phyloP scores from a whole-genome alignment of 352 stramenopile species.

The Saprolegnia diclina region DNA sequence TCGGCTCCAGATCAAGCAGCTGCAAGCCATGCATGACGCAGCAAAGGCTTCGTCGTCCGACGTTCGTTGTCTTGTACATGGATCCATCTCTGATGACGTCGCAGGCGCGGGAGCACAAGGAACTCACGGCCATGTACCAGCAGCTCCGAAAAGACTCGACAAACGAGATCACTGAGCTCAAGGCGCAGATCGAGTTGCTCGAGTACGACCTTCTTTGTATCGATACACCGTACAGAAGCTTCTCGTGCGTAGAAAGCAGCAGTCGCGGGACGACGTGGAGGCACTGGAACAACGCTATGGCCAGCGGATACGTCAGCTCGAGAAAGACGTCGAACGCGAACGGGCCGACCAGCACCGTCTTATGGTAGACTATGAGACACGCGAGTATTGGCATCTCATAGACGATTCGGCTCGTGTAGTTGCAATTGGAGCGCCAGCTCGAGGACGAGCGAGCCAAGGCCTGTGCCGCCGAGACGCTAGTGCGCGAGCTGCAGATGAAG shows the following conservation, averaged over 20 bases:
- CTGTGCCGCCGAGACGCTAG: constrained; percentile 31
- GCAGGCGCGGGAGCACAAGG: constrained; percentile 50
- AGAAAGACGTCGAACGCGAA: constrained; percentile 10
- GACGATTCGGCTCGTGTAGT: constrained; percentile 1
- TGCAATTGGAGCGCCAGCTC: constrained; percentile 7
- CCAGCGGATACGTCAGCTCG: constrained; percentile 23
- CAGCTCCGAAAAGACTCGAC: constrained; percentile 55
- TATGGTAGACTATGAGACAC: constrained; percentile 1
- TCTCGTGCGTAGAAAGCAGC: not conserved
- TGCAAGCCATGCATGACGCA: constrained; percentile 7
- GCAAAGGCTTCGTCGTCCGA: constrained; percentile 18
- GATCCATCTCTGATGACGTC: not conserved
- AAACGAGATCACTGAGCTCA: constrained; percentile 41
- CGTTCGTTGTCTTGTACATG: not conserved
- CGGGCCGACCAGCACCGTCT: constrained; percentile 9
- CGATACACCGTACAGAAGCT: too few relatives aligned
- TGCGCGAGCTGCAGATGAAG: constrained; percentile 63
- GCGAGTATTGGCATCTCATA: too few relatives aligned
- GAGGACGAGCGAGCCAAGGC: not conserved
- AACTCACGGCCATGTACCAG: constrained; percentile 66
- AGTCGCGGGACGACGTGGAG: not conserved
- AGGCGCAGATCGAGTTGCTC: constrained; percentile 24
- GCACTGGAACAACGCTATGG: not conserved
- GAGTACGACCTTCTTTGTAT: not conserved
- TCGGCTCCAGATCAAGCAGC: constrained; percentile 29